Conservation (phyloP, 176 grass and related monocot genomes). For the Oryza glumipatula region DNA sequence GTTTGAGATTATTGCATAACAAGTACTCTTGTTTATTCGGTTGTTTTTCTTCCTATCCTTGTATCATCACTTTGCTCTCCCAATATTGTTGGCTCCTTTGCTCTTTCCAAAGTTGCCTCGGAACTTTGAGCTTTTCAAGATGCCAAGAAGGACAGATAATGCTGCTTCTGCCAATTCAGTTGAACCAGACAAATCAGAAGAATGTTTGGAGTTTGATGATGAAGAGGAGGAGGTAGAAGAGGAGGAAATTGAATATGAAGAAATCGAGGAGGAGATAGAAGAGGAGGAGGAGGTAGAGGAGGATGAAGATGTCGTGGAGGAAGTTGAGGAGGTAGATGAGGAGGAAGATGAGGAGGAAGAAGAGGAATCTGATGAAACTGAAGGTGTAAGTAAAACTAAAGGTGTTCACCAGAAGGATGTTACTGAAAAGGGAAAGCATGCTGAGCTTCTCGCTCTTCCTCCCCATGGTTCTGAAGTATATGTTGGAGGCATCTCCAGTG, state of each 20-base stretch:
- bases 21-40: slow-evolving; percentile 50
- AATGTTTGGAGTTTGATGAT: slow-evolving; percentile 52
- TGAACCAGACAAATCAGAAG: slow-evolving; percentile 41
- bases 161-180: slow-evolving; percentile 43
- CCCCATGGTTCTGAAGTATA: slow-evolving; percentile 95
- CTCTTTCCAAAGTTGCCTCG: slow-evolving; percentile 69
- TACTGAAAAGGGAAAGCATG: slow-evolving; percentile 50
- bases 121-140: slow-evolving; percentile 66
- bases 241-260: slow-evolving; percentile 71
- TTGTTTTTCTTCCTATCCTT: slow-evolving; percentile 63
- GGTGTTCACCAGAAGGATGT: slow-evolving; percentile 30
- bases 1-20: slow-evolving; percentile 50
- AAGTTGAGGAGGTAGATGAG: slow-evolving; percentile 9
- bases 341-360: slow-evolving; percentile 37
- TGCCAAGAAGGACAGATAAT: slow-evolving; percentile 63
- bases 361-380: slow-evolving; percentile 54
- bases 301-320: slow-evolving; percentile 36
- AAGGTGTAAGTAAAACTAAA: slow-evolving; percentile 20
- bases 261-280: slow-evolving; percentile 63
- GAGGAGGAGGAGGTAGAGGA: slow-evolving; percentile 48
- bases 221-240: slow-evolving; percentile 64
- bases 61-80: slow-evolving; percentile 57
- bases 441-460: slow-evolving; percentile 77
- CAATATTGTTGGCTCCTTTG: slow-evolving; percentile 57
- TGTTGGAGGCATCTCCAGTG: slow-evolving; percentile 64